Conservation (phyloP, 139 green algal genomes). For the Pleodorina starrii region DNA sequence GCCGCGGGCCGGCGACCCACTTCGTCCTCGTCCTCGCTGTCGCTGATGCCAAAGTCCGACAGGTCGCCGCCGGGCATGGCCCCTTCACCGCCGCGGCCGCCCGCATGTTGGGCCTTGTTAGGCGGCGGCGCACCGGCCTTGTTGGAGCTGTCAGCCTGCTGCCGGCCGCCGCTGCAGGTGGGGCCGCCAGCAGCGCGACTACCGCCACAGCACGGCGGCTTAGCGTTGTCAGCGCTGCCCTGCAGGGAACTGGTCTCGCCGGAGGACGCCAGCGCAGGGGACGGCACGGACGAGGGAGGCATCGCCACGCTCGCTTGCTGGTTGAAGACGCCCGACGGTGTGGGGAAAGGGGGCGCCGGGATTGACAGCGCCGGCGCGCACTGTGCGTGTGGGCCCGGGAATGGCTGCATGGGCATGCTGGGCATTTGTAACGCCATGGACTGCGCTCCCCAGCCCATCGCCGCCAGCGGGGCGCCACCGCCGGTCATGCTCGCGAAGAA, state of each 20-base stretch:
- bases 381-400: neutral
- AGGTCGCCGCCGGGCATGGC: neutral
- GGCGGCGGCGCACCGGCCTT: neutral
- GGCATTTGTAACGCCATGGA: conserved; percentile 28
- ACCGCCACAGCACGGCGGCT: conserved; percentile 38
- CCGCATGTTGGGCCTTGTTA: neutral
- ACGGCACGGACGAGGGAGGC: conserved; percentile 32
- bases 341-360: neutral
- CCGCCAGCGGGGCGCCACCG: neutral
- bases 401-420: neutral
- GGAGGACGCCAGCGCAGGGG: conserved; percentile 7
- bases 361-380: conserved; percentile 22
- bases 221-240: conserved; percentile 38
- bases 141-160: conserved; percentile 50
- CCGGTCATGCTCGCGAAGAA: neutral
- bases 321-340: conserved; percentile 23
- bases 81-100: neutral
- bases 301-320: conserved; percentile 33
- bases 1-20: neutral
- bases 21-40: conserved; percentile 43
- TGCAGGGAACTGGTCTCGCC: conserved; percentile 39
- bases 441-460: conserved; percentile 41
- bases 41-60: conserved; percentile 34
- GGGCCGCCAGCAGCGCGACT: neutral
- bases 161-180: conserved; percentile 40